Conservation (phyloP, 331 rosid genomes). For the Cucumis variabilis region DNA sequence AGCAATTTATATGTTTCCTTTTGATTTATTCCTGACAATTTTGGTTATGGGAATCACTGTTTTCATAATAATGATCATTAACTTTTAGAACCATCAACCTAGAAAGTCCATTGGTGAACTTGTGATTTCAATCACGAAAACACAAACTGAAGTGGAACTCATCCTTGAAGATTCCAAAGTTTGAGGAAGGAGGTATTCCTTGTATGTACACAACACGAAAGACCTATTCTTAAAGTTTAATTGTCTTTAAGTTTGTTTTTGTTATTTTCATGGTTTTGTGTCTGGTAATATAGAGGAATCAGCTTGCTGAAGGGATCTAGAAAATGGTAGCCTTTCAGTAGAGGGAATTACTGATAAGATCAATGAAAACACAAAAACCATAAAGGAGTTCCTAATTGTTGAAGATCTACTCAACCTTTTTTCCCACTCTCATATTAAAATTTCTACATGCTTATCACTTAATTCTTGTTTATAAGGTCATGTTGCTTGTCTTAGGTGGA, state of each 20-base stretch:
- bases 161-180: conserved; percentile 1
- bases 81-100: conserved; percentile 36
- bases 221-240: background rate
- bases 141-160: conserved; percentile 34
- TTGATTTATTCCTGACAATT: no score
- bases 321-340: conserved; percentile 96
- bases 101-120: conserved; percentile 88
- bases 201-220: background rate
- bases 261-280: conserved; percentile 8
- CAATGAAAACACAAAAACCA: conserved; percentile 80
- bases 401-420: conserved; percentile 84
- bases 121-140: conserved; percentile 49
- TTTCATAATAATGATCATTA: conserved; percentile 33
- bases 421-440: conserved; percentile 27
- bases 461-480: conserved; percentile 26
- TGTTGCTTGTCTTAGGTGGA: conserved; percentile 68
- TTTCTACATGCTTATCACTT: no score
- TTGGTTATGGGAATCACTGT: background rate
- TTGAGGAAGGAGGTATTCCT: conserved; percentile 27
- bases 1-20: background rate
- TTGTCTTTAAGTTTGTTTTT: background rate
- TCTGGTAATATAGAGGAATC: conserved; percentile 5
- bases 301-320: conserved; percentile 12
- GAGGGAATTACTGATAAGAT: conserved; percentile 93
- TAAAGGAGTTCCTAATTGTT: conserved; percentile 81